Base-by-base conservation (phyloP, 495 filamentous ascomycete genomes). In the Talaromyces stipitatus region DNA sequence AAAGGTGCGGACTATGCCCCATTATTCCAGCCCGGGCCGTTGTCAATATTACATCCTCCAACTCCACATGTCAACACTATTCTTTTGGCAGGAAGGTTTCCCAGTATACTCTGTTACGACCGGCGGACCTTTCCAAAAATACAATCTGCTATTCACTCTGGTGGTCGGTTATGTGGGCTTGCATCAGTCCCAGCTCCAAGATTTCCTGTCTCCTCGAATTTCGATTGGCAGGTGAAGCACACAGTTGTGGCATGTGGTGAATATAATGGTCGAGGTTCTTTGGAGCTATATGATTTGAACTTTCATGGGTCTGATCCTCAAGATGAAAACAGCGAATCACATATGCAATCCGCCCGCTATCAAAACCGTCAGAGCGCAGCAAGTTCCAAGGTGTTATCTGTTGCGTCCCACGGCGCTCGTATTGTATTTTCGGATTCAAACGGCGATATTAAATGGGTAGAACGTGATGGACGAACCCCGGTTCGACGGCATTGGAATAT, bases 371-470 rank as follows among this genome's bases (percentile, higher is more conserved):
- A 92, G 65, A 92, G 88, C 9, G 85, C 88, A 6, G 87, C 88
- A 12, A 78, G 80, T 46, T 88, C 88, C 9, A 95, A 94, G 64
- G 70, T 97, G 24, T 81, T 97, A 10, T 90, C 88, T 1, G 87
- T 96, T 0, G 85, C 83, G 9, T 87, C 87, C 29, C 92, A 97
- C 61, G 92, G 92, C 2, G 86, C 89, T 14, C 80, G 89, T 2
- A 81, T 97, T 38, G 88, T 92, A 22, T 90, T 89, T 60, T 88
- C 89, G 0, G 92, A 97, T 60, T 84, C 86, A 4, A 83, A 90
- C 48, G 92, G 92, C 0, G 85, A 85, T 57, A 66, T 97, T 58
- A 95, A 91, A 70, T 97, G 92, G 92, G 81, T 94, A 23, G 92
- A 97, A 70, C 79, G 91, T 23, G 89, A 97, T 63, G 91, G 90